Percentiles rank a stretch among this genome's conserved stretches.
Conservation (phyloP, 176 grass and related monocot genomes). For the Musa beccarii region DNA sequence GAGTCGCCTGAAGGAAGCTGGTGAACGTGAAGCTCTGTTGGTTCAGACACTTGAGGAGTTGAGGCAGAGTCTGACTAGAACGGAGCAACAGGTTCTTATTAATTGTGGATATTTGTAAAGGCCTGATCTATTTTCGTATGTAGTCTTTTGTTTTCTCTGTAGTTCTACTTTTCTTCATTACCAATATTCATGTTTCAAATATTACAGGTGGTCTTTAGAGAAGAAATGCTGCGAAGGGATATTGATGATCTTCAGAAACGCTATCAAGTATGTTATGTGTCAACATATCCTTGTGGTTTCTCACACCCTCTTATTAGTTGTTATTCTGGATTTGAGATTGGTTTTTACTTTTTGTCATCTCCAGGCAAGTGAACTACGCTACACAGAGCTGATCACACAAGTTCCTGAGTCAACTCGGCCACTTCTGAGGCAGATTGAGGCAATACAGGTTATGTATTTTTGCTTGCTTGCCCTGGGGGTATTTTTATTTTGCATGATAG, state of each 20-base stretch:
- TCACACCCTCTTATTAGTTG: slow-evolving; percentile 14
- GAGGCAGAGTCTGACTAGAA: slow-evolving; percentile 83
- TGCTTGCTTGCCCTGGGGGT: not conserved
- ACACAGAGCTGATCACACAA: slow-evolving; percentile 96
- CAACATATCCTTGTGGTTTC: not conserved
- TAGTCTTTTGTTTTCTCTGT: not conserved
- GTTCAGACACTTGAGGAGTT: slow-evolving; percentile 97
- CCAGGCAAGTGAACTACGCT: slow-evolving; percentile 91
- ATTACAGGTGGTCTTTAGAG: slow-evolving; percentile 69
- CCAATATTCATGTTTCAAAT: not conserved
- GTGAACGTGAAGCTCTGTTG: slow-evolving; percentile 77
- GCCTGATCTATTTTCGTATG: not conserved
- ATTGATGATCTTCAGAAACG: slow-evolving; percentile 97
- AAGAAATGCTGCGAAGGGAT: slow-evolving; percentile 90
- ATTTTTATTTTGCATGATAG: not conserved
- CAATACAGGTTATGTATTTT: slow-evolving; percentile 69
- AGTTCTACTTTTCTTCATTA: not conserved
- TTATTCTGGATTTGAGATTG: slow-evolving; percentile 15
- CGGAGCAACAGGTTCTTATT: slow-evolving; percentile 85
- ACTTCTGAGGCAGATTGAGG: slow-evolving; percentile 96
- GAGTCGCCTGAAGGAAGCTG: slow-evolving; percentile 72
- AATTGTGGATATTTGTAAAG: slow-evolving; percentile 18
- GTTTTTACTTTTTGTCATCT: slow-evolving; percentile 13
- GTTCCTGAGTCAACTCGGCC: slow-evolving; percentile 97
- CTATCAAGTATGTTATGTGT: slow-evolving; percentile 66